A percentile compares a stretch with the other conserved stretches of the same genome.
Conservation (phyloP, 768 basidiomycete genomes). For the Pulveroboletus sp. region DNA sequence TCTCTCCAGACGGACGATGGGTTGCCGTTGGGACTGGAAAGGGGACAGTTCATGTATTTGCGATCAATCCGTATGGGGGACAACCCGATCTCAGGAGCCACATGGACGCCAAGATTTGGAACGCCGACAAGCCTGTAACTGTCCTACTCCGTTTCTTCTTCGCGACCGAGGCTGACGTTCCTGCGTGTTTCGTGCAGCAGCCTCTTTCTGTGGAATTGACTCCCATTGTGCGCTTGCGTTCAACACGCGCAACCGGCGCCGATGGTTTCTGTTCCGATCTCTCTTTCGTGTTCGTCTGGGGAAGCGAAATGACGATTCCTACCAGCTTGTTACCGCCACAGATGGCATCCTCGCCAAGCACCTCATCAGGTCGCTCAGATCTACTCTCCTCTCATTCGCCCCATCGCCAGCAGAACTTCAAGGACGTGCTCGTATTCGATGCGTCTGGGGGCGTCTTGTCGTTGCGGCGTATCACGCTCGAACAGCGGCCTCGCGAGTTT, state of each 20-base stretch:
- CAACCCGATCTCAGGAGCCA: slow-evolving; percentile 61
- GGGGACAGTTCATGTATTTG: slow-evolving; percentile 69
- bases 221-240: slow-evolving; percentile 56
- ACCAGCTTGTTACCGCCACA: slow-evolving; percentile 36
- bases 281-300: slow-evolving; percentile 53
- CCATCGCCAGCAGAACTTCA: slow-evolving; percentile 45
- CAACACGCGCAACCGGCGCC: slow-evolving; percentile 26
- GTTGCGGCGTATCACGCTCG: slow-evolving; percentile 51
- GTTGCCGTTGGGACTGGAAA: slow-evolving; percentile 64
- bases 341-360: slow-evolving; percentile 23
- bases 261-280: slow-evolving; percentile 39
- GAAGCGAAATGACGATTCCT: slow-evolving; percentile 34
- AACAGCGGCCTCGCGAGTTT: slow-evolving; percentile 29
- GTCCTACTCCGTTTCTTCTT: neutral
- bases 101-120: slow-evolving; percentile 54
- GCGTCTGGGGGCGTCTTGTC: slow-evolving; percentile 53
- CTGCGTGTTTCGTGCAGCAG: slow-evolving; percentile 35
- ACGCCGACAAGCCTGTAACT: slow-evolving; percentile 47
- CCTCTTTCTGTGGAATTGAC: slow-evolving; percentile 50
- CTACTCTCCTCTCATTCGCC: slow-evolving; percentile 28
- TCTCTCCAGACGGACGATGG: slow-evolving; percentile 58
- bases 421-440: slow-evolving; percentile 71
- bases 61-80: slow-evolving; percentile 76
- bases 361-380: slow-evolving; percentile 29
- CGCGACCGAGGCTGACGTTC: neutral